Conservation (phyloP, 768 basidiomycete genomes). For the Lentinula aciculospora region DNA sequence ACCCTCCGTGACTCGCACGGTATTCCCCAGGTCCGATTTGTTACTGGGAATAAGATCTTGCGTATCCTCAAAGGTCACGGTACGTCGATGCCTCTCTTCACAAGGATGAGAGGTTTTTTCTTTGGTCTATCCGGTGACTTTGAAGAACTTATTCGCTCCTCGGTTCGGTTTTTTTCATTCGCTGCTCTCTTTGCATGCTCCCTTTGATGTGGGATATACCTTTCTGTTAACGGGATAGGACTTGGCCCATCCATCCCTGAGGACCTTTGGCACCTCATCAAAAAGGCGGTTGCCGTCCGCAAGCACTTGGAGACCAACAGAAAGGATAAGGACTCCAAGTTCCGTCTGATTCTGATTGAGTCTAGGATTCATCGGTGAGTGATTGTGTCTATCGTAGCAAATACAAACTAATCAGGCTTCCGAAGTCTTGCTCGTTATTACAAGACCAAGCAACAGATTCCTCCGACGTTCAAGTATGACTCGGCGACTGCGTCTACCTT, state of each 20-base stretch:
- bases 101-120: conserved; percentile 53
- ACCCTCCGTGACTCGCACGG: conserved; percentile 97
- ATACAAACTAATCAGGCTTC: neutral
- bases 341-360: conserved; percentile 93
- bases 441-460: conserved; percentile 97
- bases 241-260: conserved; percentile 97
- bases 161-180: conserved; percentile 10
- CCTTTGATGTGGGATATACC: neutral
- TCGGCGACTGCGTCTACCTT: conserved; percentile 90
- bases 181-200: conserved; percentile 29
- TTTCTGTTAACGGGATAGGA: conserved; percentile 59
- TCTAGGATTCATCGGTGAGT: conserved; percentile 83
- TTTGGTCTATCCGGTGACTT: conserved; percentile 1
- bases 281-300: conserved; percentile 99
- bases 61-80: conserved; percentile 95
- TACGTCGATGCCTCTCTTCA: conserved; percentile 43
- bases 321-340: conserved; percentile 98
- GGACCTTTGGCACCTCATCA: conserved; percentile 99
- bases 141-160: conserved; percentile 21
- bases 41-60: conserved; percentile 99
- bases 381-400: neutral
- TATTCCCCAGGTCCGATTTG: conserved; percentile 95
- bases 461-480: conserved; percentile 99
- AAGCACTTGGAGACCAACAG: conserved; percentile 98
- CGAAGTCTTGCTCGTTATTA: conserved; percentile 86